Percentiles rank a stretch among this genome's conserved stretches.
Evolutionary conservation across 495 filamentous ascomycete genomes (phyloP).

Genomic region (Niebla homalea): DNA sequence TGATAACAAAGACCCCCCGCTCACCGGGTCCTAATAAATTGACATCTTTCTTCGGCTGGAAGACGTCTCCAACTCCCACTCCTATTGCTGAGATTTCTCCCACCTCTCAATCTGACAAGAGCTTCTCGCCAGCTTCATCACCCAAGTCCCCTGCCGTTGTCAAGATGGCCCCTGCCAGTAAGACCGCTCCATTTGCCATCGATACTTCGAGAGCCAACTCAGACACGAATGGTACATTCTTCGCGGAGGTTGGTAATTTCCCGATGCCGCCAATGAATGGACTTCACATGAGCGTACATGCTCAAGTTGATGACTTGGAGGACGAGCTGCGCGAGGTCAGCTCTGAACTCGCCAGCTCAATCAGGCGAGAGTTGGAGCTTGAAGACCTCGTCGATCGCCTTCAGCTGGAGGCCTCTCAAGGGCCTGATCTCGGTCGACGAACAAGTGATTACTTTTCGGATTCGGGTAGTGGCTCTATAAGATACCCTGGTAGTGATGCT

Average conservation of each 20-base stretch:
- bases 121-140: constrained; percentile 44
- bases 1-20: constrained; percentile 36
- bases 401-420: constrained; percentile 56
- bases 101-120: constrained; percentile 50
- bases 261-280: constrained; percentile 20
- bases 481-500: constrained; percentile 47
- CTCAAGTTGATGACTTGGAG: constrained; percentile 58
- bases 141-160: constrained; percentile 36
- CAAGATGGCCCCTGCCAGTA: constrained; percentile 13
- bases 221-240: constrained; percentile 10
- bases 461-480: constrained; percentile 74
- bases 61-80: constrained; percentile 39
- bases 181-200: constrained; percentile 32
- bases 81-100: constrained; percentile 47
- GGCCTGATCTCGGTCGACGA: constrained; percentile 46
- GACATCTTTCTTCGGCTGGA: constrained; percentile 60
- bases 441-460: constrained; percentile 98
- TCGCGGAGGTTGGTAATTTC: constrained; percentile 24
- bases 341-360: constrained; percentile 80
- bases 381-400: constrained; percentile 85
- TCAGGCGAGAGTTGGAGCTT: constrained; percentile 88
- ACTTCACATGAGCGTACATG: constrained; percentile 23
- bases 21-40: constrained; percentile 47
- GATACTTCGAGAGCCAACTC: constrained; percentile 32
- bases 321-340: constrained; percentile 88